Percentiles rank a stretch among this genome's conserved stretches.
Evolutionary conservation across 768 basidiomycete genomes (phyloP).

Genomic region (Suillus weaverae): DNA sequence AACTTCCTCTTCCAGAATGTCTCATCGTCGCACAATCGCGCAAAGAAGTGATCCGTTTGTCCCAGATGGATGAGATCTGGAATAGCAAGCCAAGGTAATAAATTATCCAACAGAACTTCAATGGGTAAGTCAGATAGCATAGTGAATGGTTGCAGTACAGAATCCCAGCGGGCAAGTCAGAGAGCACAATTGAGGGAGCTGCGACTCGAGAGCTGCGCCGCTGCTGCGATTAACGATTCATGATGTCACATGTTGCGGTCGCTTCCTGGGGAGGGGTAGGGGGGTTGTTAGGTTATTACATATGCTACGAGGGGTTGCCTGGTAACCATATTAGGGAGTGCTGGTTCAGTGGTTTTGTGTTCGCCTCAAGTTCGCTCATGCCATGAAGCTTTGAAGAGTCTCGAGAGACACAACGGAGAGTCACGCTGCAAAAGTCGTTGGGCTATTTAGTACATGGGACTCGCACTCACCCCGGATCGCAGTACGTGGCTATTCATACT

Average conservation of each 20-base stretch:
- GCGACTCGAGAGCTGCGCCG: conserved; percentile 3
- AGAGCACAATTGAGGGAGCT: conserved; percentile 21
- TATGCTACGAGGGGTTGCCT: background rate
- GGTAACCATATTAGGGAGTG: background rate
- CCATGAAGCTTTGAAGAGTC: background rate
- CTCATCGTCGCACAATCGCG: conserved; percentile 62
- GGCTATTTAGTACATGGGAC: background rate
- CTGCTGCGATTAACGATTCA: background rate
- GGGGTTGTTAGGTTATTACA: background rate
- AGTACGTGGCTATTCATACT: background rate
- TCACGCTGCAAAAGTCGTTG: background rate
- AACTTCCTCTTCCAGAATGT: conserved; percentile 78
- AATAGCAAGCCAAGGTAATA: conserved; percentile 58
- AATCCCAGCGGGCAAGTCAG: conserved; percentile 62
- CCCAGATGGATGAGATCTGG: conserved; percentile 58
- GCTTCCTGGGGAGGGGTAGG: background rate
- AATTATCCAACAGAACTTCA: conserved; percentile 75
- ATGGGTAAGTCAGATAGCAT: conserved; percentile 58
- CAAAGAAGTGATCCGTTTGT: conserved; percentile 65
- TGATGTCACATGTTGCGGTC: conserved; percentile 12
- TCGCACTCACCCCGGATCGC: background rate
- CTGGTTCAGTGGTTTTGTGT: no score
- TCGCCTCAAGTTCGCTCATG: background rate
- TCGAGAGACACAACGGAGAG: background rate
- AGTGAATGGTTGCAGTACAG: conserved; percentile 51